Base-by-base conservation (phyloP, 2,329 filamentous ascomycete genomes). In the Apiospora aurea region DNA sequence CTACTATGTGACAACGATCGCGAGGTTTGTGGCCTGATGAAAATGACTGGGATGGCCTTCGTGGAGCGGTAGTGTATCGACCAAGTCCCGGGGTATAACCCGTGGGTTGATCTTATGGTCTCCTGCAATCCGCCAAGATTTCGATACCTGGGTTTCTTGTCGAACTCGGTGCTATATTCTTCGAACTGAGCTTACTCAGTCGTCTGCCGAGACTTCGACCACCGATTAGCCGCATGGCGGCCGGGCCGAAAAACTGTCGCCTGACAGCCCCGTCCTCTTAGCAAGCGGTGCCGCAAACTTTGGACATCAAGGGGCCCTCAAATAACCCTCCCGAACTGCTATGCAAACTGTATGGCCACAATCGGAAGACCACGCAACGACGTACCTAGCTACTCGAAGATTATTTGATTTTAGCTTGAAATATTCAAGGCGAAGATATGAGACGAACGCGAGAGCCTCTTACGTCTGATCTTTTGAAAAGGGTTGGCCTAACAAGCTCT, bases 231-330 rank as follows among this genome's bases (percentile, higher is more conserved):
- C 21, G 34, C 21, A 64, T 41, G 11, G 38, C 29, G 8, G 7
- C 57, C 57, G 57, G 57, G 34, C 57, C 57, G 57, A 64, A 7
- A 64, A n/a, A 41, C 34, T 64, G 34, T 64, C 57, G 57, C 10
- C 34, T 64, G 57, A 64, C 57, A 64, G 34, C 57, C 34, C 57
- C 57, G 34, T 64, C 4, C 18, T 41, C 34, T 38, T 64, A 64
- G 21, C 34, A 41, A 6, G 5, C 2, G 2, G 34, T 34, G 57
- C 14, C 18, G 21, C 21, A 34, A 61, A 61, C 53, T 11, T 64
- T n/a, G 16, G 5, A 41, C 18, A 41, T 24, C 34, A 4, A 10
- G 34, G 10, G 34, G 57, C n/a, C 41, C 18, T 64, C 8, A 41
- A 0, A 14, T 14, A 6, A 2, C 11, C 7, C 7, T 11, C 14